Evolutionary conservation across 2,329 filamentous ascomycete species (phyloP), one percentile per base, ranked within the genome.

Genomic region (Colletotrichum tabaci): DNA sequence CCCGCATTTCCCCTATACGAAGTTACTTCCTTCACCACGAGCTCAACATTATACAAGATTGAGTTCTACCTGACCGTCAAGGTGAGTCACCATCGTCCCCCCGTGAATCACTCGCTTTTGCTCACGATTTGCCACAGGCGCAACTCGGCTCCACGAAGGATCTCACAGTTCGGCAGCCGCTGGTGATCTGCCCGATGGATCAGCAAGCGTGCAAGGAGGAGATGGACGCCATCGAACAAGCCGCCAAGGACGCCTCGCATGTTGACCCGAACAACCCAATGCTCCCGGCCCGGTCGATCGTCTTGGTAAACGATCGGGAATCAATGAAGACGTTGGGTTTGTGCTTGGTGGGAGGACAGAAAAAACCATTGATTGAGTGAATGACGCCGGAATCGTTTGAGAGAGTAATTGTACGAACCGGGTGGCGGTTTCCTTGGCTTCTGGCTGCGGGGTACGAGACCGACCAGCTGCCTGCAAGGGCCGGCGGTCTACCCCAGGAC

Each of bases 171-270:
- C 91, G 96, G 64, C 94, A 98, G 82, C 95, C 94, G 6, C 98
- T 99, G 69, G 94, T 98, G 44, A 96, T 98, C 62, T 98, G 96
- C 78, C 96, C 96, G 0, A 90, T 98, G 73, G 96, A 99, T 79
- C 94, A 98, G 78, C 94, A 97, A 75, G 94, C 93, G 18, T 99
- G 96, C 84, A 98, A 97, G 81, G 95, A 98, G 80, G 96, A 98
- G 84, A 98, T 99, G 94, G 95, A 98, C 77, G 95, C 95, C 47
- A 98, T 99, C 74, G 95, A 98, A 79, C 94, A 98, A 82, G 94
- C 96, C 0, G 96, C 96, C 53, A 96, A 95, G 81, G 96, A 98
- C 76, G 96, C 96, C 2, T 93, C 94, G 18, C 91, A 93, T 73
- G 92, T 98, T 72, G 94, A 96, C 76, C 93, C 93, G 0, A 94